Base-by-base conservation (phyloP, 106 monocot genomes). In the Dioscorea alata region DNA sequence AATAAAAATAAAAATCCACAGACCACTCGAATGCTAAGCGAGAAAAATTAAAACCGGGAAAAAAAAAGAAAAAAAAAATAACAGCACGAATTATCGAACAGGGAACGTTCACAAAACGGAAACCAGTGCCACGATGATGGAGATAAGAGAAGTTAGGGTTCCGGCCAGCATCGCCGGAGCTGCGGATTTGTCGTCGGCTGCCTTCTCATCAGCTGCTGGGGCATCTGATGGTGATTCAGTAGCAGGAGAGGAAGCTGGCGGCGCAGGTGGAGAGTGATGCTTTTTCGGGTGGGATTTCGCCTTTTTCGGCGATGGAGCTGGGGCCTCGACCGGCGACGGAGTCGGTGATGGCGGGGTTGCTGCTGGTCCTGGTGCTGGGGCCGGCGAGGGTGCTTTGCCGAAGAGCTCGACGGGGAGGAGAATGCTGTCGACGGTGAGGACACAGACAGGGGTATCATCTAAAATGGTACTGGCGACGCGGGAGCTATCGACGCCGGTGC, bases 401-500 rank as follows among this genome's bases (percentile, higher is more conserved):
- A 90, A 90, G 33, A 90, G 71, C 78, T 86, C 83, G 5, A 18
- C 48, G 13, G 90, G 90, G 33, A 90, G 71, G n/a, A 90, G 75
- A 8, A 90, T 56, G 68, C 49, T 83, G 49, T 90, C 90, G 17
- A 90, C 80, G 58, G 86, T 83, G 57, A 83, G 77, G 60, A 90
- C 59, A 65, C 78, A 83, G 12, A 75, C 68, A 2, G 90, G 90
- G 10, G 90, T 73, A n/a, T 79, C 83, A 64, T 90, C 90, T n/a
- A 90, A 72, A 42, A 90, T 80, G 0, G 83, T 90, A 62, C 78
- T 81, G 0, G 83, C 89, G 22, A 99, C 79, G 49, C 97, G 75
- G 18, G 97, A 89, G 25, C 71, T 81, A 54, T 75, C 90, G 12
- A 99, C 69, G 2, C 92, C 97, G 25, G 97, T 90, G 59, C 74